Evolutionary conservation across 2,329 filamentous ascomycete species (phyloP).

Genomic region (Trichophyton rubrum): DNA sequence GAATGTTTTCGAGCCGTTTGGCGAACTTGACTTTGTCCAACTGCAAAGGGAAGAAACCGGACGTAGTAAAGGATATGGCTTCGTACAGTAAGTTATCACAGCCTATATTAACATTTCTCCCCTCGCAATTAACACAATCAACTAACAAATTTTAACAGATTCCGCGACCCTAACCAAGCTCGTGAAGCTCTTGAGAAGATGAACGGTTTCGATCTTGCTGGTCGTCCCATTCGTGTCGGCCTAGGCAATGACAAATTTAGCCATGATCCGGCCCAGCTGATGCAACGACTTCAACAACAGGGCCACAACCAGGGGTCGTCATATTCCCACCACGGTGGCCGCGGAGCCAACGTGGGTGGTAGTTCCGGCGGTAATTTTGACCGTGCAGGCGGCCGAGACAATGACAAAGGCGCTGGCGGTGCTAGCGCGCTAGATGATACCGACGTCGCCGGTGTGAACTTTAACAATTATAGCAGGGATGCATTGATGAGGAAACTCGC

Average conservation of each 20-base stretch:
- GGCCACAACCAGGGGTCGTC: conserved; percentile 68
- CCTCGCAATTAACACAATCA: not conserved
- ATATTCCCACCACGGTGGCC: conserved; percentile 81
- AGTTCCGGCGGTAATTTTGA: conserved; percentile 63
- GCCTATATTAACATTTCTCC: not conserved
- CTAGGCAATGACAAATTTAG: conserved; percentile 99
- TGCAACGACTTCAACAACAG: conserved; percentile 82
- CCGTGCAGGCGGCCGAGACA: conserved; percentile 75
- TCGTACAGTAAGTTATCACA: conserved; percentile 70
- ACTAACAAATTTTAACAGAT: conserved; percentile 41
- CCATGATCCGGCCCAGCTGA: conserved; percentile 72
- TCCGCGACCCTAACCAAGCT: conserved; percentile 78
- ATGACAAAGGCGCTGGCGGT: conserved; percentile 73
- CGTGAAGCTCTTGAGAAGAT: conserved; percentile 95
- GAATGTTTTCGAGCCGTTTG: conserved; percentile 95
- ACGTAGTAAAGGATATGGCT: conserved; percentile 88
- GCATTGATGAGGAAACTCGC: conserved; percentile 98
- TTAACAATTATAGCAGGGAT: conserved; percentile 98
- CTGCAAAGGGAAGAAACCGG: conserved; percentile 90
- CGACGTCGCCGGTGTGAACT: conserved; percentile 95
- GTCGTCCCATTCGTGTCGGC: conserved; percentile 93
- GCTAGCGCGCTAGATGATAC: conserved; percentile 94
- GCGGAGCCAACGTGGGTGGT: conserved; percentile 67
- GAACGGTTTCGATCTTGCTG: conserved; percentile 97
- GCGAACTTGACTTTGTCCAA: conserved; percentile 93